Conservation (phyloP, 495 filamentous ascomycete genomes). For the Aspergillus steynii region DNA sequence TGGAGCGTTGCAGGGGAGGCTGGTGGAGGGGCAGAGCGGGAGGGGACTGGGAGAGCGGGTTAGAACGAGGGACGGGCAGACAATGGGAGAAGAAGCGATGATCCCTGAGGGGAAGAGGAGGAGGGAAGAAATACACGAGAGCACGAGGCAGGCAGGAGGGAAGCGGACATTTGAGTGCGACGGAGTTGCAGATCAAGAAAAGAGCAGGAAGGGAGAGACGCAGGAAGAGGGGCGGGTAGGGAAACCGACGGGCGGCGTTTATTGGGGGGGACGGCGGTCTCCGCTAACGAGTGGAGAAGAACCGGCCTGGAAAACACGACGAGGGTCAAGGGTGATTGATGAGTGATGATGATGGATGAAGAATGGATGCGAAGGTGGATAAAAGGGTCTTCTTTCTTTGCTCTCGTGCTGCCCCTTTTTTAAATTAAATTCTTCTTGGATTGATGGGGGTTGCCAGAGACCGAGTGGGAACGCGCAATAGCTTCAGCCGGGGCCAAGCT, state of each 20-base stretch:
- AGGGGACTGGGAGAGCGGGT: constrained; percentile 12
- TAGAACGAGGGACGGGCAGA: constrained; percentile 9
- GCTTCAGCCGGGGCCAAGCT: constrained; percentile 11
- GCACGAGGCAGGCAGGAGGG: constrained; percentile 2
- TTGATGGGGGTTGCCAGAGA: background rate
- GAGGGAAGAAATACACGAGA: constrained; percentile 8
- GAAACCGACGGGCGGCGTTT: constrained; percentile 20
- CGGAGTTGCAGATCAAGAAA: constrained; percentile 13
- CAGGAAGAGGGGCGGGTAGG: constrained; percentile 26
- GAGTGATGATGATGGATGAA: background rate
- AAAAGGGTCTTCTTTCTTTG: constrained; percentile 8
- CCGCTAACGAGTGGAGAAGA: constrained; percentile 28
- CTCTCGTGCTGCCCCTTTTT: constrained; percentile 3
- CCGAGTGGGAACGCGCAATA: background rate
- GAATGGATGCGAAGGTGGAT: background rate
- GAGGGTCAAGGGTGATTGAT: constrained; percentile 26
- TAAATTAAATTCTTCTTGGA: too few species aligned
- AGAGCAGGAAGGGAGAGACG: constrained; percentile 7
- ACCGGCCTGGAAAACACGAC: background rate
- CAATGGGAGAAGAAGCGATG: constrained; percentile 8
- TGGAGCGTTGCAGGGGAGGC: constrained; percentile 17
- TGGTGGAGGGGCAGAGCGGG: constrained; percentile 11
- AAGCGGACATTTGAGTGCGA: constrained; percentile 1
- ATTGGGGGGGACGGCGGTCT: constrained; percentile 15
- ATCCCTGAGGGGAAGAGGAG: background rate